A percentile compares a stretch with the other conserved stretches of the same genome.
Evolutionary conservation across 2,329 filamentous ascomycete species (phyloP).

Genomic region (Nemania sp.): DNA sequence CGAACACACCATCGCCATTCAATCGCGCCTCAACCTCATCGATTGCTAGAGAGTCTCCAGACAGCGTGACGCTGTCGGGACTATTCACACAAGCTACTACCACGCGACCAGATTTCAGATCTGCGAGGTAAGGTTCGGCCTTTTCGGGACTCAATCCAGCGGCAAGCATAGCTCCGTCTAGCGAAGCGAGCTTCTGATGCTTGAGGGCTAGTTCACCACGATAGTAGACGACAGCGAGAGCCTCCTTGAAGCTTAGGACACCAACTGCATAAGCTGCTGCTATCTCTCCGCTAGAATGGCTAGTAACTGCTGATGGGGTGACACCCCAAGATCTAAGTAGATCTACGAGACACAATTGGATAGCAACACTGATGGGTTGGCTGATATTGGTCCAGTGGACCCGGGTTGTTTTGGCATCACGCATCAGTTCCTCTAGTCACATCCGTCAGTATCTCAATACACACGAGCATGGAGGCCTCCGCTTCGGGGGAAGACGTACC

Average conservation of each 20-base stretch:
- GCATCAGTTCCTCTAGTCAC: conserved; percentile 15
- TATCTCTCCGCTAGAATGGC: conserved; percentile 43
- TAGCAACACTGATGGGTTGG: conserved; percentile 21
- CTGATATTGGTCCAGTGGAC: conserved; percentile 14
- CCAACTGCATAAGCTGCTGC: conserved; percentile 47
- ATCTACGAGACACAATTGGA: conserved; percentile 28
- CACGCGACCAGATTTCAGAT: conserved; percentile 2
- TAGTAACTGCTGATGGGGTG: conserved; percentile 18
- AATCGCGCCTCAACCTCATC: conserved; percentile 6
- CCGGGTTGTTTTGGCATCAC: conserved; percentile 1
- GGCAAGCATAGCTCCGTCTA: conserved; percentile 28
- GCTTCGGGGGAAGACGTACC: conserved; percentile 3
- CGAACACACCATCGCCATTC: conserved; percentile 28
- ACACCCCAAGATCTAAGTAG: conserved; percentile 24
- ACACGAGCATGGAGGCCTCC: neutral
- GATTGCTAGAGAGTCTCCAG: neutral
- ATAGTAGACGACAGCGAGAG: conserved; percentile 22
- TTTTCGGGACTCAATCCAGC: conserved; percentile 13
- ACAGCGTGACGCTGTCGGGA: neutral
- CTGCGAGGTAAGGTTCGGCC: neutral
- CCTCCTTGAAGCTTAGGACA: conserved; percentile 20
- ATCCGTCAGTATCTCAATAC: neutral
- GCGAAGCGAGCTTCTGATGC: neutral
- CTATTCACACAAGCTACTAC: no score
- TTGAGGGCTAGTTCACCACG: conserved; percentile 15